These are phyloP conservation scores for Yamadazyma buinensis DNA, from an alignment of 1,139 yeast genomes.

Conservation along the genomic window DNA sequence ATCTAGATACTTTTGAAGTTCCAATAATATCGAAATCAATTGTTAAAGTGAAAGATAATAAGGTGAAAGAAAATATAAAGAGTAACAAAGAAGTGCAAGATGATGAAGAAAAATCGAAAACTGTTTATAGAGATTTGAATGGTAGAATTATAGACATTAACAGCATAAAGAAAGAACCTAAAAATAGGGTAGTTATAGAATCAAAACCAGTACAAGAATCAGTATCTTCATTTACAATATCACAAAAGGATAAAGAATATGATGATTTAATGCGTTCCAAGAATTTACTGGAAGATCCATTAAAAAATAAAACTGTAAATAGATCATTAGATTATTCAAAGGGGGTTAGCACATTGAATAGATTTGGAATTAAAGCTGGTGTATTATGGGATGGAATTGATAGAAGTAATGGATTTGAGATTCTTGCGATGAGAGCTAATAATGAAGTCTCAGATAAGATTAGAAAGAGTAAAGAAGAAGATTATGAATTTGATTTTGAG, in stretches of 20 bases:
- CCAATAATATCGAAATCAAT: no score
- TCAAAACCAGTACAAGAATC: neutral
- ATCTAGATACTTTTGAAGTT: no score
- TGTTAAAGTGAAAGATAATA: no score
- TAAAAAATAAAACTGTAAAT: slow-evolving; percentile 23
- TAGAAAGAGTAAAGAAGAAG: slow-evolving; percentile 21
- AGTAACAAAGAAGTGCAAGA: no score
- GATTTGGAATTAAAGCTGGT: slow-evolving; percentile 80
- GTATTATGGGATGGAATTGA: slow-evolving; percentile 92
- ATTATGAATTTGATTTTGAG: slow-evolving; percentile 26
- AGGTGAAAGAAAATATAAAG: no score
- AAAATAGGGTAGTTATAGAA: slow-evolving; percentile 7
- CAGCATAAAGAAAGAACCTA: slow-evolving; percentile 6
- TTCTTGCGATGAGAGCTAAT: slow-evolving; percentile 53
- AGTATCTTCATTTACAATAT: slow-evolving; percentile 19
- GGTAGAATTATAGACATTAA: slow-evolving; percentile 37
- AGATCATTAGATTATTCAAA: slow-evolving; percentile 28
- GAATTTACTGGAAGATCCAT: slow-evolving; percentile 66
- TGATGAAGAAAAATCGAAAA: slow-evolving; percentile 9
- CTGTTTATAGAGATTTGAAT: slow-evolving; percentile 39
- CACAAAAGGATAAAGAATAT: slow-evolving; percentile 34
- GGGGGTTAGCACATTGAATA: slow-evolving; percentile 57
- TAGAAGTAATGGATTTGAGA: slow-evolving; percentile 87
- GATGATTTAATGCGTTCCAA: slow-evolving; percentile 30
- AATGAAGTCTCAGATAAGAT: slow-evolving; percentile 40